Evolutionary conservation across 2,329 filamentous ascomycete genomes (phyloP).

Genomic region (Pyrenochaeta sp.): DNA sequence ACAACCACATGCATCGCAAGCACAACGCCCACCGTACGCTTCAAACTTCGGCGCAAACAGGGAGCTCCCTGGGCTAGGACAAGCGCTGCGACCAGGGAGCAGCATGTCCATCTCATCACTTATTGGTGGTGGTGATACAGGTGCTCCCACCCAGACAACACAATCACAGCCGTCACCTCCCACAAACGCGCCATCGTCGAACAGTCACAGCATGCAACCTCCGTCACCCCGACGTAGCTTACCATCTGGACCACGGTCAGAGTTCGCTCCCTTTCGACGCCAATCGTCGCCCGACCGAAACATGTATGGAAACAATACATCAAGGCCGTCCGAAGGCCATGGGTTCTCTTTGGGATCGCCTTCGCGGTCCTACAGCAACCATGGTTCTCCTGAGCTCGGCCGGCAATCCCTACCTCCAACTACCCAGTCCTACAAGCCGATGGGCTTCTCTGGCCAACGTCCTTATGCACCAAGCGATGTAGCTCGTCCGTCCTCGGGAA

Average conservation of each 20-base stretch:
- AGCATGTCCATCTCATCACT: conserved; percentile 81
- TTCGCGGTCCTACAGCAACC: conserved; percentile 43
- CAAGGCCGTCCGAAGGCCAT: conserved; percentile 40
- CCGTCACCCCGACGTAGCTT: conserved; percentile 54
- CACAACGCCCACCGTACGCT: conserved; percentile 55
- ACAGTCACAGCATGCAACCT: conserved; percentile 56
- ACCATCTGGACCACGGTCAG: conserved; percentile 40
- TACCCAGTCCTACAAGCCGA: conserved; percentile 45
- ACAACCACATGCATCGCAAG: conserved; percentile 43
- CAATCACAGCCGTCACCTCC: conserved; percentile 60
- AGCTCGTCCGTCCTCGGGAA: conserved; percentile 32
- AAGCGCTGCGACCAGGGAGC: conserved; percentile 65
- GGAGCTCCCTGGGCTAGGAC: conserved; percentile 62
- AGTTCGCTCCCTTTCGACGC: conserved; percentile 48
- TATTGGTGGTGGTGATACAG: conserved; percentile 64
- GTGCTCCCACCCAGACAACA: conserved; percentile 47
- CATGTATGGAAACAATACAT: conserved; percentile 31
- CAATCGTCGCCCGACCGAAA: conserved; percentile 50
- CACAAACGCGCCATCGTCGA: conserved; percentile 47
- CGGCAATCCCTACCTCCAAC: conserved; percentile 43
- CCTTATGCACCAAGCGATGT: conserved; percentile 43
- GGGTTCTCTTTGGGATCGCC: conserved; percentile 43
- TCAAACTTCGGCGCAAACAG: conserved; percentile 57
- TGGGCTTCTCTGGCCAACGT: conserved; percentile 40
- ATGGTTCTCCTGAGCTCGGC: conserved; percentile 46